A percentile compares a stretch with the other conserved stretches of the same genome.
These are phyloP conservation scores for Drechslerella dactyloides DNA, from an alignment of 2,329 filamentous ascomycete species.

Conservation along the genomic window DNA sequence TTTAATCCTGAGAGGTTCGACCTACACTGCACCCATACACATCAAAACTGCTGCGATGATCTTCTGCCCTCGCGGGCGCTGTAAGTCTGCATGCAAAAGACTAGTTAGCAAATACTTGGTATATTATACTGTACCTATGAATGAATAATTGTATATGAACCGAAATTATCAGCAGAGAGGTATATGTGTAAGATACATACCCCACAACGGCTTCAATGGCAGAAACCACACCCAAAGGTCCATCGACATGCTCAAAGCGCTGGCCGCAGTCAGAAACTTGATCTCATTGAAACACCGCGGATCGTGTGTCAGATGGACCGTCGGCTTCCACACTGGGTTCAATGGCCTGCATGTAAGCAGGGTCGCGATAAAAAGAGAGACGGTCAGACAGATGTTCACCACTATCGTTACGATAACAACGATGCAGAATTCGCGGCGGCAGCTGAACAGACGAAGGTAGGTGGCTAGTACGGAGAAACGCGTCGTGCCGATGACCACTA, in stretches of 20 bases:
- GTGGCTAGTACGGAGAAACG: conserved; percentile 52
- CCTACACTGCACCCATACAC: conserved; percentile 34
- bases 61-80: conserved; percentile 34
- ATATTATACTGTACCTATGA: too few relatives aligned
- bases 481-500: conserved; percentile 47
- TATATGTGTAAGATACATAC: conserved; percentile 13
- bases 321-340: conserved; percentile 20
- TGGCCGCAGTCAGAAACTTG: conserved; percentile 14
- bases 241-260: conserved; percentile 30
- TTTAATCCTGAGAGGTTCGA: background rate
- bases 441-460: conserved; percentile 52
- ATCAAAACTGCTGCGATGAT: conserved; percentile 30
- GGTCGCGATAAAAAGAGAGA: conserved; percentile 24
- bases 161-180: background rate
- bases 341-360: conserved; percentile 18
- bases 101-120: too few relatives aligned
- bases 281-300: conserved; percentile 25
- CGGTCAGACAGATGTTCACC: conserved; percentile 19
- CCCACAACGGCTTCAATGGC: conserved; percentile 33
- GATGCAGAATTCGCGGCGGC: conserved; percentile 19
- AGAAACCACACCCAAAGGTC: conserved; percentile 43
- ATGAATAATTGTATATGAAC: too few relatives aligned
- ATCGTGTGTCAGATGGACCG: conserved; percentile 17
- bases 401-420: conserved; percentile 35
- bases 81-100: too few relatives aligned